These are phyloP conservation scores for Populus deltoides DNA, from an alignment of 345 rosid species.

Conservation along the genomic window DNA sequence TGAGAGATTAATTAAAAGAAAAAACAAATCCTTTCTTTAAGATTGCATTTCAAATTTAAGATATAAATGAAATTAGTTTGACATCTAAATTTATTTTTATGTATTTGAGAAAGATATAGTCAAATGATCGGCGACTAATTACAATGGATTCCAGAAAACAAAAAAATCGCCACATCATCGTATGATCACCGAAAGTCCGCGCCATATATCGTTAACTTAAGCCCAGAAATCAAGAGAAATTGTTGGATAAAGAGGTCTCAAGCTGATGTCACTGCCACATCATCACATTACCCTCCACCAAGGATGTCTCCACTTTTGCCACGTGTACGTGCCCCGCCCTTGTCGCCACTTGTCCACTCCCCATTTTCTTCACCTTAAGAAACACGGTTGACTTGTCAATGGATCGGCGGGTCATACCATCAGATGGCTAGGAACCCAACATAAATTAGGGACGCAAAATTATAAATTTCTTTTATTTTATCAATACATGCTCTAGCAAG, in stretches of 20 bases:
- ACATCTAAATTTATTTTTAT: background rate
- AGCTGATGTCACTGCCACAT: constrained; percentile 34
- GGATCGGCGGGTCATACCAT: constrained; percentile 12
- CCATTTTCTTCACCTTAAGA: constrained; percentile 10
- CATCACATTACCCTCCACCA: constrained; percentile 29
- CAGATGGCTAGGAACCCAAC: constrained; percentile 17
- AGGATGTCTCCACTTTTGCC: constrained; percentile 27
- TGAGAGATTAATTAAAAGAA: too few relatives aligned
- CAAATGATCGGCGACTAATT: background rate
- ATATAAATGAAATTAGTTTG: background rate
- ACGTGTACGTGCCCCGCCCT: constrained; percentile 30
- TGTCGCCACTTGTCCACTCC: constrained; percentile 24
- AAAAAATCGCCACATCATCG: background rate
- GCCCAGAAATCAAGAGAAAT: background rate
- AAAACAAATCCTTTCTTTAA: too few relatives aligned
- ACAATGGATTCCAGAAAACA: background rate
- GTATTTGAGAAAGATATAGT: background rate
- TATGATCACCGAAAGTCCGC: background rate
- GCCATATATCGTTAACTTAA: background rate
- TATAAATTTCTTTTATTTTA: too few relatives aligned
- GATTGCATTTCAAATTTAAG: background rate
- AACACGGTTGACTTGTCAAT: constrained; percentile 28
- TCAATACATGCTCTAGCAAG: background rate
- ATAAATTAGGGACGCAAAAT: background rate
- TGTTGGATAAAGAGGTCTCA: constrained; percentile 2